Evolutionary conservation across 305 asterid genomes (phyloP).

Genomic region (Fraxinus albicans): DNA sequence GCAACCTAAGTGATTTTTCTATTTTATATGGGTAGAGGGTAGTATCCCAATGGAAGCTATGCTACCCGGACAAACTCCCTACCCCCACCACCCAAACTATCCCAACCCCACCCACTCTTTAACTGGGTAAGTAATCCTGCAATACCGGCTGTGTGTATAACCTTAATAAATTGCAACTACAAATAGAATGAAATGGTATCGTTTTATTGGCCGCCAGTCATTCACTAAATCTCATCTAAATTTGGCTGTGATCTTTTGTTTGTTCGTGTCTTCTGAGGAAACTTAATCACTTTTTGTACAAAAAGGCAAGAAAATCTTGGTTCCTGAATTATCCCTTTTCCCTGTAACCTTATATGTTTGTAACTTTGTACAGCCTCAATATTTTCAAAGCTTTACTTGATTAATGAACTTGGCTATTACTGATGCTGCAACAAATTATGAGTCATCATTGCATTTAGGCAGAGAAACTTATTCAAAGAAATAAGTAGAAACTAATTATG

Average conservation of each 20-base stretch:
- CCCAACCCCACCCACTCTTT: not conserved
- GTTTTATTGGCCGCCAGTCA: conserved; percentile 55
- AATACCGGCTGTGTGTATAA: conserved; percentile 33
- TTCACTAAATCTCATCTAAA: conserved; percentile 57
- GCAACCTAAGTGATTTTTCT: not conserved
- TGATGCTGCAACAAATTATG: conserved; percentile 29
- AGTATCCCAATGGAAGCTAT: not conserved
- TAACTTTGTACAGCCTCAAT: conserved; percentile 17
- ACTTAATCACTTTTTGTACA: conserved; percentile 22
- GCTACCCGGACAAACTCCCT: not conserved
- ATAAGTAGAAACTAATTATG: not conserved
- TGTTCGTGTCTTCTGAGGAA: conserved; percentile 39
- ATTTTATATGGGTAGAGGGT: not conserved
- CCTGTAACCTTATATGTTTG: conserved; percentile 21
- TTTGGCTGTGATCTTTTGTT: conserved; percentile 65
- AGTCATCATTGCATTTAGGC: conserved; percentile 36
- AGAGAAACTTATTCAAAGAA: not conserved
- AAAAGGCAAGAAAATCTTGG: conserved; percentile 45
- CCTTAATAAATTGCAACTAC: conserved; percentile 32
- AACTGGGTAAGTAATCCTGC: conserved; percentile 33
- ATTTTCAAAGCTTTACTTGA: conserved; percentile 16
- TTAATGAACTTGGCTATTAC: conserved; percentile 12
- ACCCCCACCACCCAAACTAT: not conserved
- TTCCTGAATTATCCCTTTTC: conserved; percentile 45
- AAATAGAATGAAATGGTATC: conserved; percentile 28